phyloP scores from a whole-genome alignment of 441 rosid species.

The Mallotus repandus region DNA sequence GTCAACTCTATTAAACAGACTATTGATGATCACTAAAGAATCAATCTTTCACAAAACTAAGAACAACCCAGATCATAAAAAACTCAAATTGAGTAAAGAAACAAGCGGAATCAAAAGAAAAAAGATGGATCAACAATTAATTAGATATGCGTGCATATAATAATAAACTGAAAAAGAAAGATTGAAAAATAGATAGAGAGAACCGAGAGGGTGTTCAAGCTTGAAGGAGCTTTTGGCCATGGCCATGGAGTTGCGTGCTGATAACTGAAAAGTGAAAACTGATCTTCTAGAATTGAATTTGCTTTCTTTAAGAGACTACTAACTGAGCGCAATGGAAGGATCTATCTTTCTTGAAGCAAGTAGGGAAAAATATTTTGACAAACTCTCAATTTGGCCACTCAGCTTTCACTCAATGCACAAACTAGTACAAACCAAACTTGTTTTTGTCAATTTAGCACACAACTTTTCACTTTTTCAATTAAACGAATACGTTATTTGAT shows the following conservation, averaged over 20 bases:
- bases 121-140: neutral
- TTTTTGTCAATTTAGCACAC: too few species aligned
- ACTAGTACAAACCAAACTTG: too few species aligned
- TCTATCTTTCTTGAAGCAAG: neutral
- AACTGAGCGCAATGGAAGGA: neutral
- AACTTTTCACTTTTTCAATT: too few species aligned
- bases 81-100: neutral
- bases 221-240: conserved; percentile 67
- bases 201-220: conserved; percentile 64
- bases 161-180: neutral
- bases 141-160: neutral
- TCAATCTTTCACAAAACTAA: neutral
- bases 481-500: too few species aligned
- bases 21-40: neutral
- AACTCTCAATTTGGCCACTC: too few species aligned
- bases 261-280: neutral
- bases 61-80: neutral
- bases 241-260: neutral
- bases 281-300: neutral
- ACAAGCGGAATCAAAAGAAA: neutral
- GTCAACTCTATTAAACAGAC: neutral
- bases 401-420: too few species aligned
- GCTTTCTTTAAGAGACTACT: neutral
- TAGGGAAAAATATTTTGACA: too few species aligned
- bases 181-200: neutral